Percentiles rank a stretch among this genome's conserved stretches.
These are phyloP conservation scores for Termitomyces sp. DNA, from an alignment of 768 basidiomycete species.

Conservation along the genomic window DNA sequence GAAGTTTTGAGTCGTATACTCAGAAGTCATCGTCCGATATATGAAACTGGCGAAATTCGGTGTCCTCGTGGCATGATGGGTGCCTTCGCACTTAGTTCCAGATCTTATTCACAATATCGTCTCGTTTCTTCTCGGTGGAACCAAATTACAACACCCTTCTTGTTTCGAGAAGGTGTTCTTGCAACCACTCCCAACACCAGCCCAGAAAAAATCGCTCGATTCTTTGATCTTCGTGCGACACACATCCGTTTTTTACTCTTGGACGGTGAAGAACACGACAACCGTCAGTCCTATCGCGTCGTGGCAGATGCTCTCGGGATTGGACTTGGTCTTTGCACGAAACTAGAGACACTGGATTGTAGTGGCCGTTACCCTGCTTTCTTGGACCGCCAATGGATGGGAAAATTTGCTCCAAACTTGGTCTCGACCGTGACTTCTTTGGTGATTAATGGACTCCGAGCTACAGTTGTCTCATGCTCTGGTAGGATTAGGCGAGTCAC, in stretches of 20 bases:
- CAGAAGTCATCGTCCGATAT: not conserved
- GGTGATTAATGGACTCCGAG: not conserved
- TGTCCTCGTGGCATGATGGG: not conserved
- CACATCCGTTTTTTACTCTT: not conserved
- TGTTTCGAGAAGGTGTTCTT: not conserved
- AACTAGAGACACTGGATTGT: not conserved
- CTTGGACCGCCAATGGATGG: not conserved
- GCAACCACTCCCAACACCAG: not conserved
- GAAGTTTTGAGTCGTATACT: not conserved
- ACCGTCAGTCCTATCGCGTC: not conserved
- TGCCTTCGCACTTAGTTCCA: not conserved
- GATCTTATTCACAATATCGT: not conserved
- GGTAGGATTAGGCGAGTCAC: not conserved
- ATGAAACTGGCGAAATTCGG: not conserved
- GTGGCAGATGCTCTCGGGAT: not conserved
- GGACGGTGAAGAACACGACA: not conserved
- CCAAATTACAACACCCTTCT: not conserved
- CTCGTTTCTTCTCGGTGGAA: not conserved
- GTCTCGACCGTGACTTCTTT: not conserved
- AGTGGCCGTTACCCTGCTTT: not conserved
- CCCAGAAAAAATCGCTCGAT: not conserved
- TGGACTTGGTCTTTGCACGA: not conserved
- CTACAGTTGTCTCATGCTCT: not conserved
- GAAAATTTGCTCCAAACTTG: conserved; percentile 1
- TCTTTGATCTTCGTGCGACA: not conserved